Evolutionary conservation across 2,329 filamentous ascomycete genomes (phyloP), one percentile per base, ranked within the genome.

Genomic region (Trichothecium roseum): DNA sequence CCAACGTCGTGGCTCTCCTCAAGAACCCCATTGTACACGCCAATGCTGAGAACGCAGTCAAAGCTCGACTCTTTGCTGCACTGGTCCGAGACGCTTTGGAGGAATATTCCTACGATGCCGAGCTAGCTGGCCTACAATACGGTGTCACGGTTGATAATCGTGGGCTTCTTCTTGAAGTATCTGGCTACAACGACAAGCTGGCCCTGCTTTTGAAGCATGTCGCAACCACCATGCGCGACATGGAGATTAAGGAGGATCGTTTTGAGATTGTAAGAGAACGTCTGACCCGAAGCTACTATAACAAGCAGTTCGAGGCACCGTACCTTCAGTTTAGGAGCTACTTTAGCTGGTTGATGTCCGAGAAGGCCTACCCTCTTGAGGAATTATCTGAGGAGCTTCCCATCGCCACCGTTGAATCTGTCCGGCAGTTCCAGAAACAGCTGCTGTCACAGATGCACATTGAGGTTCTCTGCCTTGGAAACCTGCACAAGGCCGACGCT

Each of bases 151-250:
- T 81, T 18, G 81, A 84, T 49, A 69, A 73, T 4, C 72, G 78
- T 22, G 88, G 88, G 0, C 55, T 96, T 20, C 79, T 84, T 39
- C 64, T 96, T 28, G 78, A 82, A 12, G 74, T 96, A 4, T 80
- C 78, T 18, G 91, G 91, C 0, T 98, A 96, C 63, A 98, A 95
- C 47, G 91, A 98, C 59, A 98, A 98, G 64, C 77, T 98, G 50
- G 69, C 83, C 0, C 86, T 95, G 1, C 70, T 98, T 17, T 61
- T 98, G 32, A 86, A 96, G 53, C 91, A 94, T 54, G 84, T 96
- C 4, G 65, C 94, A 18, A 62, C 78, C 10, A 87, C 82, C 8
- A 84, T 95, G 71, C 78, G 84, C 34, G 84, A 94, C 48, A 66
- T 96, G 5, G 76, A 87, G 27, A 72, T 96, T 45, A 81, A 79